Evolutionary conservation across 352 stramenopile genomes (phyloP), one percentile per base, ranked within the genome.

Genomic region (Phytophthora brassicae): DNA sequence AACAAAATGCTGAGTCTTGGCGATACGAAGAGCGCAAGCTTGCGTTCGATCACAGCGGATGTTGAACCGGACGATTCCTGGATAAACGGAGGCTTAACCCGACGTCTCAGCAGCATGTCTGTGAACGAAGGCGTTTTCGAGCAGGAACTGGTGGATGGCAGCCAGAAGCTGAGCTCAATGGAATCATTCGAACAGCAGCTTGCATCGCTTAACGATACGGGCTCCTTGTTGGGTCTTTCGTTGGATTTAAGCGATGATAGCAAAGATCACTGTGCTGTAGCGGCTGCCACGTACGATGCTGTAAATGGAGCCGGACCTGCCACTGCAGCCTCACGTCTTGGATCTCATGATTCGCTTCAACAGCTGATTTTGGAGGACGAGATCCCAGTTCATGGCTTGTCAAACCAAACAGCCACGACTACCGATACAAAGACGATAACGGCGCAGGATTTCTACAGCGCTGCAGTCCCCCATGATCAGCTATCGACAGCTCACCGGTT

Each of bases 1-100:
- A 64, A 67, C 17, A 71, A 74, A 29, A 84, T 87, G 75, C 57
- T 87, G 65, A 87, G 77, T 66, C 70, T 87, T 12, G 77, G 77
- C 11, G 77, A 79, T 43, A 77, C 75, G 0, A 79, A 73, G 48
- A 84, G 74, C 23, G 72, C 62, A 35, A 87, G 77, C 63, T 54
- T 87, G 6, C 77, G 77, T 13, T 83, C 74, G 23, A 64, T 87
- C 24, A 80, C 75, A 6, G 73, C 74, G n/a, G 62, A 79, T 38
- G 66, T 75, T 6, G 70, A 81, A 29, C 75, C 77, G 8, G 75
- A 84, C 11, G 74, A 84, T 31, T 64, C 63, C 2, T 87, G 76
- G 71, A 80, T 77, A 28, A 74, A 79, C 31, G 68, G 72, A 19
- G 74, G 70, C 14, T 70, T 87, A 43, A 79, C 71, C 2, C 66